Base-by-base conservation (phyloP, 352 stramenopile genomes). In the Phytophthora pluvialis region DNA sequence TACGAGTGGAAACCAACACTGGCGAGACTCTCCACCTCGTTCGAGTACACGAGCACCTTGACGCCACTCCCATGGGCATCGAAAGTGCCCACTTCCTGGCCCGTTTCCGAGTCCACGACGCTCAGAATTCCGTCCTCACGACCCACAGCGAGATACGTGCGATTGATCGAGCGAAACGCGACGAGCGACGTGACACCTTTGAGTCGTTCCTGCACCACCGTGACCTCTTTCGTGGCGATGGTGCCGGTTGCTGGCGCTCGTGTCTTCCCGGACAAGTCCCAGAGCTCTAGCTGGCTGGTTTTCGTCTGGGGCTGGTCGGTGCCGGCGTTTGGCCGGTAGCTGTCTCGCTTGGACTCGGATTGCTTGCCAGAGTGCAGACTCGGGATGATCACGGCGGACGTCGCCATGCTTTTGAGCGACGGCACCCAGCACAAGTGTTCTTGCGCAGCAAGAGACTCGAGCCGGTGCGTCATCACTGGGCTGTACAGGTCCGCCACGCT, bases 1-100 rank as follows among this genome's bases (percentile, higher is more conserved):
- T 88, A 91, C 21, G 82, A 86, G 42, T 87, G 65, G 26, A 76
- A 79, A 0, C 84, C 80, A 26, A 81, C 75, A 52, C 78, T 91
- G 5, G 84, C 82, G 8, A 93, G 58, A 45, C 75, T 78, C 38
- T 85, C 77, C 36, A 72, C 70, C 13, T 83, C 70, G 5, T 25
- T 58, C 39, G 84, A 91, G 47, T 79, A 80, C 2, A 63, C 58
- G 1, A 93, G 60, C 28, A 74, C 59, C 36, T 84, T 79, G 33
- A 93, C 80, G 16, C 84, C 84, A 40, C 83, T 78, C 0, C 68
- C 73, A 31, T 90, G 83, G 0, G 78, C 83, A 32, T 91, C 83
- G 2, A 88, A 82, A 2, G 67, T 72, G 36, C 72, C 70, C 0
- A 88, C 57, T 25, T 85, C 77, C 40, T 74, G 56, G 5, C 65